Base-by-base conservation (phyloP, 148 eudicot species). In the Spergularia bocconei region DNA sequence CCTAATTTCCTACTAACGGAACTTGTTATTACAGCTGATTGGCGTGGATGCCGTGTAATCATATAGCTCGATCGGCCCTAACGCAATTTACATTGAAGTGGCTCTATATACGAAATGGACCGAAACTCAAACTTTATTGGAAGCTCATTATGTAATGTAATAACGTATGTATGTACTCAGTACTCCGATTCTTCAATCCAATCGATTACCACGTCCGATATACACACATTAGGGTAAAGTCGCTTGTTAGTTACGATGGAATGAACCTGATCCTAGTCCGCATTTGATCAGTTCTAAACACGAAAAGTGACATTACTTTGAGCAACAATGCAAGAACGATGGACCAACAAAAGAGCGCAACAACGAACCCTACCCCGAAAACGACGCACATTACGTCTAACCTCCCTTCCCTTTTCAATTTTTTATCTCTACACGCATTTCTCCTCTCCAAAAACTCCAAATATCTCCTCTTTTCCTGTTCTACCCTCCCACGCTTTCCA, bases 321-420 rank as follows among this genome's bases (percentile, higher is more conserved):
- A 61, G 23, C 29, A 77, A 36, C 54, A 77, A 52, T 12, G 39
- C 74, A 53, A 21, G 59, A 10, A 77, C 1, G 72, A 82, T 66
- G 75, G 75, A 21, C 73, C 79, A 62, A 85, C 78, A 63, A 84
- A 75, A 72, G 10, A 69, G 55, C 1, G 72, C 16, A 52, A 69
- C 72, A 16, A 79, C 20, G 17, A 76, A 63, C 6, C 63, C 64
- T 4, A 81, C 73, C 63, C 90, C 87, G 75, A 87, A 79, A 6
- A 77, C 86, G 7, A 87, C 85, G 65, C 85, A 85, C 81, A 91
- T 64, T 51, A 54, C 75, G 56, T 91, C 92, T 39, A 88, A 75
- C 19, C 82, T 79, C 75, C 87, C 82, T 79, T 91, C 92, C n/a
- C 54, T 72, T 70, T 77, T 88, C 81, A 87, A 9, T 79, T 81